Percentiles rank a stretch among this genome's conserved stretches.
Evolutionary conservation across 176 grass and related monocot species (phyloP).

Genomic region (Alloteropsis semialata): DNA sequence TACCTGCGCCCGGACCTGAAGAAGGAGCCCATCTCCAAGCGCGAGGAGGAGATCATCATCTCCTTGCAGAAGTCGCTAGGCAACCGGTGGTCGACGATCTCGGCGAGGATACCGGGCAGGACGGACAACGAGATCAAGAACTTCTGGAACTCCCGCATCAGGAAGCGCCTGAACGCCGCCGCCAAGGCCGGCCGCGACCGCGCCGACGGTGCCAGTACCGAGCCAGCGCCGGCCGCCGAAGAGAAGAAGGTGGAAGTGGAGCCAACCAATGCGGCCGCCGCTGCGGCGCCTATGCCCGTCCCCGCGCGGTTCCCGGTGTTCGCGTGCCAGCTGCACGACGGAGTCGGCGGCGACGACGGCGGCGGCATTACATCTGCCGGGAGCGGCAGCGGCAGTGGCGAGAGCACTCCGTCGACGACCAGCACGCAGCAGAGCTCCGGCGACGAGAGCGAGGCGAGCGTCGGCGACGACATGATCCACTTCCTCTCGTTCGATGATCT

Average conservation of each 20-base stretch:
- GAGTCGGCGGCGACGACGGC: neutral
- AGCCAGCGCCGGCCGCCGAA: neutral
- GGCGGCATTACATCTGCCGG: neutral
- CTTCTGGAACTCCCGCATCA: slow-evolving; percentile 65
- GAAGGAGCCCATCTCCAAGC: slow-evolving; percentile 63
- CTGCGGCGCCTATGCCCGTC: neutral
- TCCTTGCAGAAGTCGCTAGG: slow-evolving; percentile 41
- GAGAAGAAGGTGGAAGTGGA: slow-evolving; percentile 16
- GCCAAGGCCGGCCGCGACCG: neutral
- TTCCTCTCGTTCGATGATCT: slow-evolving; percentile 29
- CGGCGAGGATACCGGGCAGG: slow-evolving; percentile 51
- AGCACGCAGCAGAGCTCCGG: neutral
- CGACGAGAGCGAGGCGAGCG: slow-evolving; percentile 39
- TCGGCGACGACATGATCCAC: slow-evolving; percentile 8
- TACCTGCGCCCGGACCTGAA: slow-evolving; percentile 61
- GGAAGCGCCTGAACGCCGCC: slow-evolving; percentile 39
- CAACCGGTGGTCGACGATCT: slow-evolving; percentile 64
- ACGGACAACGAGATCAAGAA: slow-evolving; percentile 83
- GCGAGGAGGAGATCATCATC: slow-evolving; percentile 49
- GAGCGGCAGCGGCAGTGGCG: neutral
- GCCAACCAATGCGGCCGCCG: neutral
- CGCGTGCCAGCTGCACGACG: slow-evolving; percentile 35
- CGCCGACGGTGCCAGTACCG: too few species aligned
- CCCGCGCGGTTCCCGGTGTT: slow-evolving; percentile 30
- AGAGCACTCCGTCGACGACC: neutral